Evolutionary conservation across 2,329 filamentous ascomycete genomes (phyloP).

Genomic region (Diaporthe vexans): DNA sequence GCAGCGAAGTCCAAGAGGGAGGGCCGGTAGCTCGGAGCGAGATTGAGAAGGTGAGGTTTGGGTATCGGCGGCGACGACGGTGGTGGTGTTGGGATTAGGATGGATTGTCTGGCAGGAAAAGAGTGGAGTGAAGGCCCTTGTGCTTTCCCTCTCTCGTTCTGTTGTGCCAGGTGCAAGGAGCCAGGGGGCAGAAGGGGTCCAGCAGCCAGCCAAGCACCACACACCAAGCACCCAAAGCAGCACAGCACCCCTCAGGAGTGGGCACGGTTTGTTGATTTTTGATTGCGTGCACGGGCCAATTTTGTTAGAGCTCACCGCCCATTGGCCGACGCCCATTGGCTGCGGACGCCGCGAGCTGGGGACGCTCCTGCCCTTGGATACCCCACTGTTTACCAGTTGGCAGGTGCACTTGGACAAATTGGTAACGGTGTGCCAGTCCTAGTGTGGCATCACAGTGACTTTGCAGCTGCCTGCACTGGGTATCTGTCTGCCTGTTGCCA

Average conservation of each 20-base stretch:
- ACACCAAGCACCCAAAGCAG: not conserved
- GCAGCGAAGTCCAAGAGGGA: constrained; percentile 35
- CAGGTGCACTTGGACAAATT: constrained; percentile 24
- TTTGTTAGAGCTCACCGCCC: constrained; percentile 18
- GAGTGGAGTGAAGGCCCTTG: constrained; percentile 28
- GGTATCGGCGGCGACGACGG: constrained; percentile 22
- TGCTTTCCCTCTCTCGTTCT: constrained; percentile 5
- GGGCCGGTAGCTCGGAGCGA: constrained; percentile 36
- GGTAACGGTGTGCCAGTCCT: not conserved
- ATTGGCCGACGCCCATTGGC: constrained; percentile 30
- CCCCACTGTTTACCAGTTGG: constrained; percentile 37
- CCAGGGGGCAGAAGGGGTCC: constrained; percentile 8
- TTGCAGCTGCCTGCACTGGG: constrained; percentile 17
- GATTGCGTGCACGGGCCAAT: constrained; percentile 21
- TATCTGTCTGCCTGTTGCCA: constrained; percentile 22
- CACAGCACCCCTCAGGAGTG: constrained; percentile 3
- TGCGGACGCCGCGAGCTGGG: constrained; percentile 37
- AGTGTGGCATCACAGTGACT: not conserved
- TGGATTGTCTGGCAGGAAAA: constrained; percentile 28
- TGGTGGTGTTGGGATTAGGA: constrained; percentile 26
- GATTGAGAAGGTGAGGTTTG: constrained; percentile 30
- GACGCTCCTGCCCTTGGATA: constrained; percentile 20
- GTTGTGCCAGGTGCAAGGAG: constrained; percentile 11
- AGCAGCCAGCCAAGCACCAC: not conserved
- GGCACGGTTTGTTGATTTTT: constrained; percentile 42